Base-by-base conservation (phyloP, 2,329 filamentous ascomycete genomes). In the Penicillium fuscoglaucum region DNA sequence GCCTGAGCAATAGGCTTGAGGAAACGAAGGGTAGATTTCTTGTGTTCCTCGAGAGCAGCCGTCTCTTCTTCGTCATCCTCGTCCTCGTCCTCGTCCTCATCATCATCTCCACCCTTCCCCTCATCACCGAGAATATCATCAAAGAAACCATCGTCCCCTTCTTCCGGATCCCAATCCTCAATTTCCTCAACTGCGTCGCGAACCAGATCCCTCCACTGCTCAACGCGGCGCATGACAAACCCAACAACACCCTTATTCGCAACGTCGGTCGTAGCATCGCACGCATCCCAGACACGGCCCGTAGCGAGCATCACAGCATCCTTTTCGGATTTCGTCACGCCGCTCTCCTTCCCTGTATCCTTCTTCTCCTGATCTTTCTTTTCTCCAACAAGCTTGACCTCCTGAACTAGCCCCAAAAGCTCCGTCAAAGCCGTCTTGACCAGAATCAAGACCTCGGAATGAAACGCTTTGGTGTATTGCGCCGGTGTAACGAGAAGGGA, bases 171-270 rank as follows among this genome's bases (percentile, higher is more conserved):
- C 91, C 93, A 97, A 66, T 93, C 91, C 71, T 91, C 90, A 63
- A 97, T 74, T 76, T 97, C 93, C 61, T 90, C 85, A 65, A 96
- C 84, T 0, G 91, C 89, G 77, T 97, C 93, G 66, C 90, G 85
- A 26, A 97, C 78, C 2, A 89, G 84, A 56, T 90, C 90, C 41
- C 86, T 80, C 75, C 88, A 90, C 71, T 92, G 83, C 65, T 90
- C 85, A 1, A 88, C 88, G 70, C 89, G 92, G 64, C 83, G 80
- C 0, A 89, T 82, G 47, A 93, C 82, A 57, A 92, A 79, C 0
- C 88, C 90, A 0, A 83, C 84, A 6, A 96, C 83, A 0, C 91
- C 92, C 26, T 86, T 76, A 6, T 80, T 81, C 49, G 87, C 84
- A 40, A 96, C 76, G 9, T 80, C 80, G 3, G 86, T 77, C 17